Percentiles rank a stretch among this genome's conserved stretches.
Evolutionary conservation across 768 basidiomycete species (phyloP).

Genomic region (Mycena galopus): DNA sequence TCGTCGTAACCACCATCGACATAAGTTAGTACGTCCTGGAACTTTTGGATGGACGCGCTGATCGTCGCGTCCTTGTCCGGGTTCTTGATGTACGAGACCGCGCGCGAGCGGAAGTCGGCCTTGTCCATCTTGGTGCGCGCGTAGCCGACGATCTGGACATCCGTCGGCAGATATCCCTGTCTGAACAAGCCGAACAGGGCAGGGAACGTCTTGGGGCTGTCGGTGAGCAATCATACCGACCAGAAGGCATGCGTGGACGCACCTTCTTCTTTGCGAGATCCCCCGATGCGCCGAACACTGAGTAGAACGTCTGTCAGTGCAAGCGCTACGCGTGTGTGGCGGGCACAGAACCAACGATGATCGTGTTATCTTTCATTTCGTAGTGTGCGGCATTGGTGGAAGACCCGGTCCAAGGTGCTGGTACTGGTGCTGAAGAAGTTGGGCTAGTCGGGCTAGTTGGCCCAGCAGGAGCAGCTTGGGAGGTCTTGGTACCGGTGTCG

Average conservation of each 20-base stretch:
- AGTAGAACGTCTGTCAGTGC: conserved; percentile 23
- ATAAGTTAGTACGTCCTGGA: conserved; percentile 86
- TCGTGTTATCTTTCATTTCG: conserved; percentile 86
- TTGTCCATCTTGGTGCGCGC: conserved; percentile 96
- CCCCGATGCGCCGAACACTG: conserved; percentile 95
- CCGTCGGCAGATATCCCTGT: conserved; percentile 83
- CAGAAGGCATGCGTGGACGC: conserved; percentile 3
- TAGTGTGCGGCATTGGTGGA: conserved; percentile 85
- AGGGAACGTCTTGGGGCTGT: conserved; percentile 82
- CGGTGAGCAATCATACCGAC: conserved; percentile 6
- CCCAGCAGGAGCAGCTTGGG: neutral
- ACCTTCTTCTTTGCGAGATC: conserved; percentile 99
- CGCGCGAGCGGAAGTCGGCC: conserved; percentile 87
- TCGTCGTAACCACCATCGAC: conserved; percentile 92
- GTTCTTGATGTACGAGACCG: conserved; percentile 88
- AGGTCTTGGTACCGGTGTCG: neutral
- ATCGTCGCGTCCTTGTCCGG: conserved; percentile 70
- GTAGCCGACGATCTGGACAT: conserved; percentile 93
- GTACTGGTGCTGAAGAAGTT: neutral
- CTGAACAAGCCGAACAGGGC: conserved; percentile 92
- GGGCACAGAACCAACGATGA: conserved; percentile 82
- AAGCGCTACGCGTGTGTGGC: conserved; percentile 14
- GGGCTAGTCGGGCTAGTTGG: conserved; percentile 3
- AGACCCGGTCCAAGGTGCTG: neutral
- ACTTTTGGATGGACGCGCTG: conserved; percentile 78